phyloP scores from a whole-genome alignment of 768 basidiomycete species.

The Suillus spraguei region DNA sequence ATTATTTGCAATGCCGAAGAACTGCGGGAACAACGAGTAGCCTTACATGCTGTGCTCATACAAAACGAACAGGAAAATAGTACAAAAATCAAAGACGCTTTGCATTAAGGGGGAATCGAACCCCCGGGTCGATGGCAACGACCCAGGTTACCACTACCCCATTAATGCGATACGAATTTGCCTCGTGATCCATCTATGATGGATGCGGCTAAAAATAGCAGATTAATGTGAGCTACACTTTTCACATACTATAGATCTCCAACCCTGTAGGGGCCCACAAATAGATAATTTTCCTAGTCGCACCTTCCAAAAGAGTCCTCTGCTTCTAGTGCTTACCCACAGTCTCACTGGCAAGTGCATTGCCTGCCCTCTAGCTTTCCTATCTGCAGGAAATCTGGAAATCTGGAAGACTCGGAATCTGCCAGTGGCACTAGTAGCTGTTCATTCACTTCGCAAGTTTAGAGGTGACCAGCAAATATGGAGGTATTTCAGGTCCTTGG shows the following conservation, averaged over 20 bases:
- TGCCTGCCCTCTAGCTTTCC: not conserved
- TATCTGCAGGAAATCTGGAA: too few species aligned
- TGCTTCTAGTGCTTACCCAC: not conserved
- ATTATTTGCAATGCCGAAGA: not conserved
- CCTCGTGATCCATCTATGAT: not conserved
- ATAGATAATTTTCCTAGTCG: not conserved
- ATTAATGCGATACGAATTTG: constrained; percentile 44
- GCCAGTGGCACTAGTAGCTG: not conserved
- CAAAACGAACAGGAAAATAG: not conserved
- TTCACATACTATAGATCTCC: not conserved
- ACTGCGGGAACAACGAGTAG: not conserved
- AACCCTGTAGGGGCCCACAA: not conserved
- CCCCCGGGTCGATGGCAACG: constrained; percentile 82
- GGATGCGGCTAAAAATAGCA: not conserved
- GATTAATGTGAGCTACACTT: not conserved
- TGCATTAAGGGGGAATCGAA: constrained; percentile 89
- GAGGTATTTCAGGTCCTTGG: constrained; percentile 24
- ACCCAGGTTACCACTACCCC: constrained; percentile 70
- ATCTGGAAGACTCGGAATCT: too few species aligned
- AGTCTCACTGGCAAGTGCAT: not conserved
- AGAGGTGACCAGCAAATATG: constrained; percentile 19
- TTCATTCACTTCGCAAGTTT: not conserved
- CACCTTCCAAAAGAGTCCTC: not conserved
- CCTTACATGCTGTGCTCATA: not conserved
- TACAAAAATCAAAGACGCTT: not conserved